phyloP scores from a whole-genome alignment of 2,329 filamentous ascomycete genomes.

The Calonectria pseudoreteaudii region DNA sequence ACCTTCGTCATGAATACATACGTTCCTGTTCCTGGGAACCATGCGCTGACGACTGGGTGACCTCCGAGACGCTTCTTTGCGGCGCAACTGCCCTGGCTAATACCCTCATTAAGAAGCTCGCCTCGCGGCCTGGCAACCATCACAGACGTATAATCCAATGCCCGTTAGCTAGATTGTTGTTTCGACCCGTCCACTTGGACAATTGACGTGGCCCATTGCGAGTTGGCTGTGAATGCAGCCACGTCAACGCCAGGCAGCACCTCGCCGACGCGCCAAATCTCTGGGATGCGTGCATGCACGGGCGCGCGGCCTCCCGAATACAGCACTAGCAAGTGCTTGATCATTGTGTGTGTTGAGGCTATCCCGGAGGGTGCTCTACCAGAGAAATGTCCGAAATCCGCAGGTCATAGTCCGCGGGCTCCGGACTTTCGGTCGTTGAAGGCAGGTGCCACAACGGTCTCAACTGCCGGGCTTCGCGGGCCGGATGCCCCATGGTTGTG shows the following conservation, averaged over 20 bases:
- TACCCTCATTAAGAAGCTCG: background rate
- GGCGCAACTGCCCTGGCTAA: background rate
- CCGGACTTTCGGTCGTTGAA: background rate
- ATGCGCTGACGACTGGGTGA: conserved; percentile 15
- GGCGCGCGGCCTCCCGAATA: background rate
- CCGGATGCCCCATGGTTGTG: background rate
- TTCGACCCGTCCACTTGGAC: background rate
- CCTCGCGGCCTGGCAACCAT: background rate
- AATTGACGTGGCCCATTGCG: background rate
- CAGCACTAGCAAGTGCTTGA: background rate
- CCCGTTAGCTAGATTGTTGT: no score
- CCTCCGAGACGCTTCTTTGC: background rate
- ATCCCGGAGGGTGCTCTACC: background rate
- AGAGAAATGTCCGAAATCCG: background rate
- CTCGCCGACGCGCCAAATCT: background rate
- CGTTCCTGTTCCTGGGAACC: background rate
- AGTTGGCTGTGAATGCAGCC: background rate
- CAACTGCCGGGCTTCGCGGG: background rate
- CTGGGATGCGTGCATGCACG: background rate
- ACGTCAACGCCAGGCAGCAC: conserved; percentile 10
- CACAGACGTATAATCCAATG: background rate
- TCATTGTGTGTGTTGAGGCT: background rate
- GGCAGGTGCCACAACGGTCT: background rate
- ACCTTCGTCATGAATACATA: background rate
- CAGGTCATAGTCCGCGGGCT: no score